These are phyloP conservation scores for Postia placenta DNA, from an alignment of 768 basidiomycete genomes.

Conservation along the genomic window DNA sequence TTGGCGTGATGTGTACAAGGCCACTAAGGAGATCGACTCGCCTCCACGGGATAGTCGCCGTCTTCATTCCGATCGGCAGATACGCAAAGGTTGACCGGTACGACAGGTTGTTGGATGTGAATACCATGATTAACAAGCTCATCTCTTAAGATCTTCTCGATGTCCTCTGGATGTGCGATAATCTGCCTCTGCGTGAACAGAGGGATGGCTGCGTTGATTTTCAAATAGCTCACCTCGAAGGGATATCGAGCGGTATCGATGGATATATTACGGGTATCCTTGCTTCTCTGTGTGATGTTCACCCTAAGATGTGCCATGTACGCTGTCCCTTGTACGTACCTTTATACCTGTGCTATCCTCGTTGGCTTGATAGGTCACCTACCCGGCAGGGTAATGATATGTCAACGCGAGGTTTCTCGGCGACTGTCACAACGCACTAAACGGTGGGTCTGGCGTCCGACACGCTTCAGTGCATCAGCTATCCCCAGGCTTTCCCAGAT, in stretches of 20 bases:
- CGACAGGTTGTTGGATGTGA: not conserved
- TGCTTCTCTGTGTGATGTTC: not conserved
- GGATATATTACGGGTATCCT: not conserved
- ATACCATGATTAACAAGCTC: not conserved
- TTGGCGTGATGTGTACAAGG: not conserved
- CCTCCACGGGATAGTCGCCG: not conserved
- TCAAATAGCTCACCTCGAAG: not conserved
- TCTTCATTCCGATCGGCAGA: not conserved
- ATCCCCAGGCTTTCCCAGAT: not conserved
- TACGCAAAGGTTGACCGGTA: not conserved
- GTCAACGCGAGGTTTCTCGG: no score
- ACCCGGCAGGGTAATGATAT: no score
- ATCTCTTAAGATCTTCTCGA: not conserved
- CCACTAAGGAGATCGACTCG: not conserved
- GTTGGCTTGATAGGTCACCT: not conserved
- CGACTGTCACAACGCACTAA: no score
- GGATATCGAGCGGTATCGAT: not conserved
- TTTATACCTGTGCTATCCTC: not conserved
- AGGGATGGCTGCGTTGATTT: not conserved
- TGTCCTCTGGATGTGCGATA: not conserved
- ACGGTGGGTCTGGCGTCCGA: no score
- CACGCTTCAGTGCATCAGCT: not conserved
- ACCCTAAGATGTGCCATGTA: no score
- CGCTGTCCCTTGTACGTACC: not conserved
- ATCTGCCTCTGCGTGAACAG: no score